Evolutionary conservation across 441 rosid species (phyloP), one percentile per base, ranked within the genome.

Genomic region (Eugenia klotzschiana): DNA sequence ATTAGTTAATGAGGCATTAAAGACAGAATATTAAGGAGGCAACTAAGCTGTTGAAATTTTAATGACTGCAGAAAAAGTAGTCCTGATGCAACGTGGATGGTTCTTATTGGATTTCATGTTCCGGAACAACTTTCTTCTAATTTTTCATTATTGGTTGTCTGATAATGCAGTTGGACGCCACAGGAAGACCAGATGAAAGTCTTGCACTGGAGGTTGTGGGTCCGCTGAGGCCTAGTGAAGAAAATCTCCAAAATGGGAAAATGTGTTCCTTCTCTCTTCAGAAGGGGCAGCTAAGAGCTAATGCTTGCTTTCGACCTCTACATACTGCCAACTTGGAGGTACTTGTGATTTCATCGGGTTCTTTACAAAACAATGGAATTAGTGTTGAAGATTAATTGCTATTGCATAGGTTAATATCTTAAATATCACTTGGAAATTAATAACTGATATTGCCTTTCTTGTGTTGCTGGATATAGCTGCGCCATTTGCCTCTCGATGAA

Each of bases 301-400:
- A 92, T 84, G 84, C 91, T 83, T 93, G 94, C 86, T 93, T 85
- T 84, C 94, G 89, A 80, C 97, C 99, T 41, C 91, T 89, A 60
- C 98, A 94, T 82, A 93, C 97, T 82, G 97, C 98, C 84, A 92
- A 92, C 81, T 89, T 97, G 92, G 99, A 97, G 98, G 99, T 97
- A 90, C 87, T 84, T 55, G 52, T 64, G 85, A 85, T 51, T 79
- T 50, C 55, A 69, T 84, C 81, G 80, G 80, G 69, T 51, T 84
- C 77, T 37, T 54, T 84, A 74, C 79, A 9, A 37, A 85, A 69
- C 29, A 54, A 49, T 22, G 2, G 49, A 69, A 50, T 79, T 79
- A 27, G 15, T 51, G 53, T 23, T 79, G 56, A 79, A 51, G 43
- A 79, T 53, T 27, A 8, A 50, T 23, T 51, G 54, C 57, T 79